Conservation (phyloP, 306 rosid species). For the Vigna angularis region DNA sequence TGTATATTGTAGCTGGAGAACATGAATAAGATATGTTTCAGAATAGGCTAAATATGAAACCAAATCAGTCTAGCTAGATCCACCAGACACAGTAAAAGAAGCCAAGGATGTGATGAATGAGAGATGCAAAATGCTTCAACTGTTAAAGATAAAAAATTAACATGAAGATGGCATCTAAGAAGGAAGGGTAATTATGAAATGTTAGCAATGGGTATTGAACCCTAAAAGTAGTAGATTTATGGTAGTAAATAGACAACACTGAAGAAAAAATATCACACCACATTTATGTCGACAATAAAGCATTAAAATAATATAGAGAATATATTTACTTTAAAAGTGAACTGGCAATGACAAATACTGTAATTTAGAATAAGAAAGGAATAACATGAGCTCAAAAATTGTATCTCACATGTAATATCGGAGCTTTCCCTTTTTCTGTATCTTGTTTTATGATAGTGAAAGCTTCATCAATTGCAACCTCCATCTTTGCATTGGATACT, state of each 20-base stretch:
- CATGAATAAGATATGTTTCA: conserved; percentile 22
- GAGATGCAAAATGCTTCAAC: conserved; percentile 17
- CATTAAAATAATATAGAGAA: background rate
- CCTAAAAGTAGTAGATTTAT: conserved; percentile 19
- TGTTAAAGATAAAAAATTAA: background rate
- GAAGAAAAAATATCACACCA: conserved; percentile 1
- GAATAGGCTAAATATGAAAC: conserved; percentile 24
- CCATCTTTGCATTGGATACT: conserved; percentile 98
- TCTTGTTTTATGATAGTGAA: conserved; percentile 95
- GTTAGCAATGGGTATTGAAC: conserved; percentile 10
- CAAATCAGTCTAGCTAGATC: conserved; percentile 34
- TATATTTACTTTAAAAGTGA: conserved; percentile 4
- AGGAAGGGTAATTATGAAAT: background rate
- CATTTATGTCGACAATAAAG: conserved; percentile 27
- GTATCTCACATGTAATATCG: background rate
- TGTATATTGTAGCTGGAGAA: conserved; percentile 76
- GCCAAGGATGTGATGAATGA: conserved; percentile 21
- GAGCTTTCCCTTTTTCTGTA: conserved; percentile 77
- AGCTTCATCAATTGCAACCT: conserved; percentile 91
- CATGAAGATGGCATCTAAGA: conserved; percentile 28
- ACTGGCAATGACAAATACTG: conserved; percentile 29
- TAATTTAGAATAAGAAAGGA: conserved; percentile 21
- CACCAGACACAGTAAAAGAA: conserved; percentile 10
- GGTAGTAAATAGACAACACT: background rate
- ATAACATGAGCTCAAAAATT: conserved; percentile 30